Base-by-base conservation (phyloP, 306 rosid species). In the Dryas alaskensis region DNA sequence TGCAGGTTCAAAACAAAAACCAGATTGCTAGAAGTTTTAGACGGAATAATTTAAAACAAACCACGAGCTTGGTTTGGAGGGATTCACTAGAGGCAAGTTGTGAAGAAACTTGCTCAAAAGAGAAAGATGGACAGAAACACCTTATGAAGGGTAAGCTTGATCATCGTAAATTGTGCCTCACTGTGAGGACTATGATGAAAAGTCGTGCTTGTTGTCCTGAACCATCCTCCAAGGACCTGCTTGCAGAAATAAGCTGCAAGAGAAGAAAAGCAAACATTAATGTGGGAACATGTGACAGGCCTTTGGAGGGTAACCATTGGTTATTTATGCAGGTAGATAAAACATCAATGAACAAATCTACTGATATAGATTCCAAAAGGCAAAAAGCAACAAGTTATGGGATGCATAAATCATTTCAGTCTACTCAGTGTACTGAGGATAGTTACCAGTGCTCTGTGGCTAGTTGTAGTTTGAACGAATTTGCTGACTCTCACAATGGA, bases 361-460 rank as follows among this genome's bases (percentile, higher is more conserved):
- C 58, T 49, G 46, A 67, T 31, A 6, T 14, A 25, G 44, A 47
- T 67, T 3, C 27, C 40, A 47, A 66, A 47, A 40, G 61, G 42
- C 48, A 48, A 31, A 27, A 58, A 25, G 43, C 12, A 31, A 45
- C 14, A 27, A 67, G 60, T 54, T 43, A 17, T 39, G 10, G 39
- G 61, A 48, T 61, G 31, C 61, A 42, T 27, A 12, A 4, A 45
- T 59, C 67, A 59, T 67, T 25, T 7, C 50, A 69, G 76, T 39
- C 49, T 7, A n/a, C 49, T 59, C 47, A 60, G 40, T 47, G 22
- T 51, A 59, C 48, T 46, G 67, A 53, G 58, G 72, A 74, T 57
- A 59, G 80, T 68, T 54, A 76, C 49, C 68, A 67, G 25, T 76
- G 80, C 60, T 76, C 82, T 8, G 47, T 79, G 63, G 82, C 78